These are phyloP conservation scores for Graphilbum fragrans DNA, from an alignment of 2,329 filamentous ascomycete genomes.

Conservation along the genomic window DNA sequence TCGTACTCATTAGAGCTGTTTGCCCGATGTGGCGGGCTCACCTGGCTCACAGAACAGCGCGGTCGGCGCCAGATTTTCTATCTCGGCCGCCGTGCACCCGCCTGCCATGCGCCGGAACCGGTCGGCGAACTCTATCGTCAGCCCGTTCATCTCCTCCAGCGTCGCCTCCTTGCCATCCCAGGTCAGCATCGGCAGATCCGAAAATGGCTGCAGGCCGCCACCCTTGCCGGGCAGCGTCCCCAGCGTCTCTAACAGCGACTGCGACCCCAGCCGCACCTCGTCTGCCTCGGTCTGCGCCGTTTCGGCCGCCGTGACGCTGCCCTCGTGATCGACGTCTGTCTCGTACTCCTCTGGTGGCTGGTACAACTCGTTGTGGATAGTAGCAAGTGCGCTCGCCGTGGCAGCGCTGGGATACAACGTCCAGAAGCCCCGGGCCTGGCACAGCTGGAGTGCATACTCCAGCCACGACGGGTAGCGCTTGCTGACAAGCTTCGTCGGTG, in stretches of 20 bases:
- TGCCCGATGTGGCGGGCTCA: too few species aligned
- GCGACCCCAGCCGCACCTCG: constrained; percentile 22
- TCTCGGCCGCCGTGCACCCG: constrained; percentile 38
- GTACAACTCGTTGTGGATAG: constrained; percentile 65
- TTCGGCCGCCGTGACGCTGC: background rate
- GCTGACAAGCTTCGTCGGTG: constrained; percentile 45
- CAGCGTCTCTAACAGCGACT: constrained; percentile 38
- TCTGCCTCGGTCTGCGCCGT: constrained; percentile 13
- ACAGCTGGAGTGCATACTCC: constrained; percentile 66
- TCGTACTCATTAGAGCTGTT: too few species aligned
- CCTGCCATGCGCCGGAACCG: constrained; percentile 54
- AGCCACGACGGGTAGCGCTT: constrained; percentile 64
- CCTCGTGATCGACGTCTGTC: constrained; percentile 11
- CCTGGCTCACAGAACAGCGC: constrained; percentile 10
- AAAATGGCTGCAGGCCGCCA: constrained; percentile 28
- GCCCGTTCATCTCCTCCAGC: constrained; percentile 25
- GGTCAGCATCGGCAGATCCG: constrained; percentile 45
- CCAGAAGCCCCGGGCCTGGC: constrained; percentile 63
- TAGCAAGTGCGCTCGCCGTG: constrained; percentile 45
- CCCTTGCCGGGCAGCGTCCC: constrained; percentile 32
- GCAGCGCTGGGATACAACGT: constrained; percentile 63
- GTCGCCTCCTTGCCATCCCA: constrained; percentile 47
- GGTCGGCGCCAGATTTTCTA: constrained; percentile 8
- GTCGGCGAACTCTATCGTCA: constrained; percentile 38
- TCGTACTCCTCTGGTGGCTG: constrained; percentile 58